Conservation (phyloP, 2,329 filamentous ascomycete genomes). For the Penicillium brevicompactum region DNA sequence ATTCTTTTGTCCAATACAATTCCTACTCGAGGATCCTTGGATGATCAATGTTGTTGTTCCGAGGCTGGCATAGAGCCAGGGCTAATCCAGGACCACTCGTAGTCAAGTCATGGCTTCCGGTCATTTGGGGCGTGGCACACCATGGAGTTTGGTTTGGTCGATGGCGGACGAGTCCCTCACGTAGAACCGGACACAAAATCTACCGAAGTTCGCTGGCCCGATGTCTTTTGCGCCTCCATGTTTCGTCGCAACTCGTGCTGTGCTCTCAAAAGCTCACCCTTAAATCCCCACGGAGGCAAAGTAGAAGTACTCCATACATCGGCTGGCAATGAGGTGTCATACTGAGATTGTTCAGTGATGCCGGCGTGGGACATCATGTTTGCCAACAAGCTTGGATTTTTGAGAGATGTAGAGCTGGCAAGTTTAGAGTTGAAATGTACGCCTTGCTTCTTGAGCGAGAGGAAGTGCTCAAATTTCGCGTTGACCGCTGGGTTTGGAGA, state of each 20-base stretch:
- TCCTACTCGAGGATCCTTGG: too few relatives aligned
- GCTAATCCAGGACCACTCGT: too few relatives aligned
- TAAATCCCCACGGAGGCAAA: conserved; percentile 49
- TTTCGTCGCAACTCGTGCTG: conserved; percentile 42
- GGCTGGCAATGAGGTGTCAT: conserved; percentile 51
- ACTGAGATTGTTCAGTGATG: conserved; percentile 56
- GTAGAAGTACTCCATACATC: conserved; percentile 43
- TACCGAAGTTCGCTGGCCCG: conserved; percentile 39
- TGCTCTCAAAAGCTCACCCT: conserved; percentile 47
- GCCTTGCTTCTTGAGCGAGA: conserved; percentile 63
- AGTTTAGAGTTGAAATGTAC: conserved; percentile 67
- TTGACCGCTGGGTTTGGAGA: conserved; percentile 49
- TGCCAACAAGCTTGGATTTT: conserved; percentile 59
- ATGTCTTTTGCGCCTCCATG: conserved; percentile 37
- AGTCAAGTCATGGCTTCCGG: not conserved
- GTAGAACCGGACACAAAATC: conserved; percentile 41
- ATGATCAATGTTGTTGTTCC: too few relatives aligned
- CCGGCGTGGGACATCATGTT: conserved; percentile 62
- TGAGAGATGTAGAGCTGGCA: conserved; percentile 57
- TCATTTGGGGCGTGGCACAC: not conserved
- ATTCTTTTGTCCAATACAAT: not conserved
- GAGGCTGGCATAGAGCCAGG: not conserved
- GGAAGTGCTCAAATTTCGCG: conserved; percentile 62
- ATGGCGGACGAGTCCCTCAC: not conserved
- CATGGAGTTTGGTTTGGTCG: not conserved